Evolutionary conservation across 805 yeast genomes (phyloP).

Genomic region (Metschnikowia gelsemii): DNA sequence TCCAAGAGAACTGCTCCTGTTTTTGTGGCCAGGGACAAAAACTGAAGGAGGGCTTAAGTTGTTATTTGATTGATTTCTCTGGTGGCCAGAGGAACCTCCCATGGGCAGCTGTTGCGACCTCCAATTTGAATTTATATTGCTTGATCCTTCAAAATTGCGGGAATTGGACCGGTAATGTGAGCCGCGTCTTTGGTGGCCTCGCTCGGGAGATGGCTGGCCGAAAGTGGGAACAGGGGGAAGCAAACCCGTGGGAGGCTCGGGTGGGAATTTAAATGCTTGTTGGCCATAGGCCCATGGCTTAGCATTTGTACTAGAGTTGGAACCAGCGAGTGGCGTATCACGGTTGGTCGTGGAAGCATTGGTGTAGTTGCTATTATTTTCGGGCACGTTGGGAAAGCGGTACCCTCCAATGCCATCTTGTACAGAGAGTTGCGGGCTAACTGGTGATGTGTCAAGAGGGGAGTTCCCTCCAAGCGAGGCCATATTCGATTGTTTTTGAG

Average conservation of each 20-base stretch:
- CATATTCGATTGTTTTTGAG: slow-evolving; percentile 56
- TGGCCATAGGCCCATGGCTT: slow-evolving; percentile 43
- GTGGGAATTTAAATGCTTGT: slow-evolving; percentile 61
- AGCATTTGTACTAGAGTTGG: slow-evolving; percentile 22
- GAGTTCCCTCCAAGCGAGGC: slow-evolving; percentile 25
- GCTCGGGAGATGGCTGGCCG: slow-evolving; percentile 41
- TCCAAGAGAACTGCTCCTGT: slow-evolving; percentile 64
- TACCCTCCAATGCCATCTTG: slow-evolving; percentile 36
- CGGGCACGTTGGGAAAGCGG: slow-evolving; percentile 55
- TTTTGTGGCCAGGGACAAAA: slow-evolving; percentile 78
- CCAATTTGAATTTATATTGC: slow-evolving; percentile 57
- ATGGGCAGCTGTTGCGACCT: slow-evolving; percentile 52
- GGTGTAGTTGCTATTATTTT: too few species aligned
- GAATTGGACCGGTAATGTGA: slow-evolving; percentile 42
- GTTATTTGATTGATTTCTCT: slow-evolving; percentile 24
- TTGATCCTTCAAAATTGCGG: slow-evolving; percentile 41
- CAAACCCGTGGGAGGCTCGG: slow-evolving; percentile 30
- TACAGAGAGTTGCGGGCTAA: slow-evolving; percentile 13
- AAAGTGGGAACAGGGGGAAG: slow-evolving; percentile 58
- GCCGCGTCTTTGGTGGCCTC: slow-evolving; percentile 40
- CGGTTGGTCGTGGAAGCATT: too few species aligned
- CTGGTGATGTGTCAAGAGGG: slow-evolving; percentile 18
- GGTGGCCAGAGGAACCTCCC: slow-evolving; percentile 25
- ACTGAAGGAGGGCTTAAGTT: slow-evolving; percentile 38
- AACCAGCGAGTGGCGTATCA: slow-evolving; percentile 33